Conservation (phyloP, 495 filamentous ascomycete genomes). For the Zalerion maritima region DNA sequence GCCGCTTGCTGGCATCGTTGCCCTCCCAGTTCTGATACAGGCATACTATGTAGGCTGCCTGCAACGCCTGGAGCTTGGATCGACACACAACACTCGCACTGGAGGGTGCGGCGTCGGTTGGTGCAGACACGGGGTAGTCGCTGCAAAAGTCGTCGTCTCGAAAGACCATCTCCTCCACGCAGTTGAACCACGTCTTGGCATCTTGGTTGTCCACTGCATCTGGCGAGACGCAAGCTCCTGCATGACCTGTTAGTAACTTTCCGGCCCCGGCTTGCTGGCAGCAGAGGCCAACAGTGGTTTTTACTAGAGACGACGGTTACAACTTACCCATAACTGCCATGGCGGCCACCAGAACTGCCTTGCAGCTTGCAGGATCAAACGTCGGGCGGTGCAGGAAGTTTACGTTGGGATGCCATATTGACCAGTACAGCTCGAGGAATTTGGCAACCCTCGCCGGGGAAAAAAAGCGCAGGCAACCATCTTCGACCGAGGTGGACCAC, state of each 20-base stretch:
- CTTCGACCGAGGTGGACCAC: too few relatives aligned
- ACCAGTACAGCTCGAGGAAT: slow-evolving; percentile 4
- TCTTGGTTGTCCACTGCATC: neutral
- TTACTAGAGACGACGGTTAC: too few relatives aligned
- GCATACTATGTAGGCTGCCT: slow-evolving; percentile 5
- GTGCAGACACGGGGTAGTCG: neutral
- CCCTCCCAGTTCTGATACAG: slow-evolving; percentile 6
- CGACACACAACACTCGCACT: too few relatives aligned
- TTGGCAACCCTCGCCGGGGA: slow-evolving; percentile 1
- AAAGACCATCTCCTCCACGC: slow-evolving; percentile 5
- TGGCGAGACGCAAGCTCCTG: slow-evolving; percentile 3
- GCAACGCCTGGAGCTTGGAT: slow-evolving; percentile 1
- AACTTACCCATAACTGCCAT: slow-evolving; percentile 6
- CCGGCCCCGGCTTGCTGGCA: too few relatives aligned
- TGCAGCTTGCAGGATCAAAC: slow-evolving; percentile 1
- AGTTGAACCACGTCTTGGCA: slow-evolving; percentile 5
- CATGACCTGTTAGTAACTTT: too few relatives aligned
- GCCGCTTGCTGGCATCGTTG: slow-evolving; percentile 2
- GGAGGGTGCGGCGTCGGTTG: neutral
- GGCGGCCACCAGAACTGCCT: slow-evolving; percentile 1
- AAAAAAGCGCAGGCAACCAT: slow-evolving; percentile 5
- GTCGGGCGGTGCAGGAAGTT: slow-evolving; percentile 5
- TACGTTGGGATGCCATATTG: slow-evolving; percentile 6
- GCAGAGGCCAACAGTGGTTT: too few relatives aligned
- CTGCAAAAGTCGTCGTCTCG: slow-evolving; percentile 1